Conservation (phyloP, 306 rosid species). For the Arachis hypogaea region DNA sequence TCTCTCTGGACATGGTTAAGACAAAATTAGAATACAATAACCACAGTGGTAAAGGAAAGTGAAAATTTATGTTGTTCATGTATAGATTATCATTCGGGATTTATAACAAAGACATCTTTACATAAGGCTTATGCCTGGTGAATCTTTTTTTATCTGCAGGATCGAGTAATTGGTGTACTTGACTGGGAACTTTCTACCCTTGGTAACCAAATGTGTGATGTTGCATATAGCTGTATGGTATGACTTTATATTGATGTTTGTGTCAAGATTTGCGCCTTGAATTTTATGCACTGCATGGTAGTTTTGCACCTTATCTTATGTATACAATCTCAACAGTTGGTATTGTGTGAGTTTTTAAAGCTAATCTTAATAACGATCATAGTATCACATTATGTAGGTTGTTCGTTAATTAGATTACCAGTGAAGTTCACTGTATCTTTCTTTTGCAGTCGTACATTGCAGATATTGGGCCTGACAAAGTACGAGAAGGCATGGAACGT, state of each 20-base stretch:
- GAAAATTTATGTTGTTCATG: slow-evolving; percentile 30
- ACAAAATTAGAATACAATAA: slow-evolving; percentile 31
- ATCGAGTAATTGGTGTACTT: slow-evolving; percentile 89
- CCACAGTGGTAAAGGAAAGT: slow-evolving; percentile 18
- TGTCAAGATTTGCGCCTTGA: slow-evolving; percentile 3
- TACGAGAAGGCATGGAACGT: slow-evolving; percentile 58
- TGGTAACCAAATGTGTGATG: slow-evolving; percentile 98
- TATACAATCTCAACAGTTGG: slow-evolving; percentile 20
- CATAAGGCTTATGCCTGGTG: slow-evolving; percentile 37
- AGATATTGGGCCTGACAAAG: slow-evolving; percentile 45
- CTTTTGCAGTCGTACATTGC: slow-evolving; percentile 64
- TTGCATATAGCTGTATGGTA: slow-evolving; percentile 86
- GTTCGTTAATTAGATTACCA: slow-evolving; percentile 18
- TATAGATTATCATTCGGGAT: slow-evolving; percentile 26
- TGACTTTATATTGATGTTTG: slow-evolving; percentile 26
- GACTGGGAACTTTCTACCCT: slow-evolving; percentile 98
- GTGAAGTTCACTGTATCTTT: slow-evolving; percentile 28
- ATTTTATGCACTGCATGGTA: slow-evolving; percentile 5
- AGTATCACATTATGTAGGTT: slow-evolving; percentile 3
- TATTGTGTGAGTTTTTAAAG: not conserved
- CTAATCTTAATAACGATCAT: slow-evolving; percentile 6
- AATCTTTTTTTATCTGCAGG: slow-evolving; percentile 64
- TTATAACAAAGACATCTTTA: slow-evolving; percentile 24
- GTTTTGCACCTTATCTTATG: slow-evolving; percentile 28
- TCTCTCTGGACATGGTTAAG: slow-evolving; percentile 18